Base-by-base conservation (phyloP, 2,329 filamentous ascomycete genomes). In the Arthrobotrys musiformis region DNA sequence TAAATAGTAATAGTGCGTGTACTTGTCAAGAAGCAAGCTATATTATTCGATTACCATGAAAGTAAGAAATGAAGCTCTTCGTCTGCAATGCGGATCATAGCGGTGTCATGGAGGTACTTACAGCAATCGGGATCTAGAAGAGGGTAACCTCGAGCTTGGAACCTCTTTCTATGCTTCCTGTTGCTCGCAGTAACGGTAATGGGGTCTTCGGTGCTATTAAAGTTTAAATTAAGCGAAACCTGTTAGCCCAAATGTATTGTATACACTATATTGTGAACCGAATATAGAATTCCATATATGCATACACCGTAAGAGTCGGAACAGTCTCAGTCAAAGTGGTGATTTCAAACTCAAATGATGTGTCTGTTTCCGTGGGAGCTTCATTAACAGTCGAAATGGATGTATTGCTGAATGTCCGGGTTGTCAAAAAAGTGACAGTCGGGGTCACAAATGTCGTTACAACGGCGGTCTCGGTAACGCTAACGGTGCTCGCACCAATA, bases 361-460 rank as follows among this genome's bases (percentile, higher is more conserved):
- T 60, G 22, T 77, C 73, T 15, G 54, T 61, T 9, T 24, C 19
- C 15, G 73, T 70, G n/a, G 26, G 19, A 19, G 22, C n/a, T 48
- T 70, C 66, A 7, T 52, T 70, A 15, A 66, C 22, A 15, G 40
- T 64, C 4, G 60, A n/a, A 37, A 68, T 77, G 6, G 66, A 70
- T 2, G 61, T 70, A 52, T 77, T 67, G 60, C 66, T 77, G 33
- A 46, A 70, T 0, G 73, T 77, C 15, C 44, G 48, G 2, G 73
- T 76, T 30, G 50, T 19, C 11, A 76, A 9, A 40, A 76, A 58
- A 2, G 72, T 76, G 19, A 64, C 48, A 7, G 72, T 76, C 0
- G 73, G 73, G 7, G 73, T 77, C 28, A 77, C 35, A 24, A 77
- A 77, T n/a, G 73, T 77, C 9, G 73, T 77, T 44, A 64, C 28